Base-by-base conservation (phyloP, 202 grass and related monocot genomes). In the Setaria italica region DNA sequence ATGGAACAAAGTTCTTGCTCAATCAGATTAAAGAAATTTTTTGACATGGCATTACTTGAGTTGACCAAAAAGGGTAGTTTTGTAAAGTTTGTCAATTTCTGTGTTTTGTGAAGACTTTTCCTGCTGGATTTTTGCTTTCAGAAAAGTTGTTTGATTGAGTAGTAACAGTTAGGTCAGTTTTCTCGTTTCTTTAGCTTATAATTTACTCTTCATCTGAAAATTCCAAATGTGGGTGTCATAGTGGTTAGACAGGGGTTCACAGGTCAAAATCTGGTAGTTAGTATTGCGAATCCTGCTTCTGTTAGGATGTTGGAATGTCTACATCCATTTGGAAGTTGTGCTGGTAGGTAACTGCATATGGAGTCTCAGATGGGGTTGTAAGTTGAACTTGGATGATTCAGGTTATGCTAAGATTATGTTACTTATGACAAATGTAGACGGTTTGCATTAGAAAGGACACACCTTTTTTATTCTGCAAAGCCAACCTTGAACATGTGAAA, bases 241-340 rank as follows among this genome's bases (percentile, higher is more conserved):
- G 67, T 67, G 78, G 67, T 83, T 78, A 58, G 79, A 70, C 49
- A 83, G 50, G 62, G 64, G 67, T 86, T 87, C 80, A 59, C 50
- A 68, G 39, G 67, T 83, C 88, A 53, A 78, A 14, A 64, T 86
- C 47, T 82, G 79, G 84, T 86, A 53, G 84, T 72, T 90, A 74
- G 73, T 45, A 74, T 60, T 90, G 67, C 47, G 58, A 82, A 67
- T 17, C 79, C 57, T 86, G 29, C 84, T 83, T 86, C 58, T 82
- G 60, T 82, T 90, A 47, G 73, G 58, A 47, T 86, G 84, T 82
- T 90, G 56, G 29, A 56, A 83, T 86, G 84, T 79, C 79, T 86
- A 56, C 67, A 60, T 86, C 82, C 30, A 74, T 59, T 74, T 82
- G 41, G 79, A 83, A 83, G 67, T 74, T 74, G 29, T 79, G 15